These are phyloP conservation scores for Lipomyces sp. DNA, from an alignment of 805 yeast species.

Conservation along the genomic window DNA sequence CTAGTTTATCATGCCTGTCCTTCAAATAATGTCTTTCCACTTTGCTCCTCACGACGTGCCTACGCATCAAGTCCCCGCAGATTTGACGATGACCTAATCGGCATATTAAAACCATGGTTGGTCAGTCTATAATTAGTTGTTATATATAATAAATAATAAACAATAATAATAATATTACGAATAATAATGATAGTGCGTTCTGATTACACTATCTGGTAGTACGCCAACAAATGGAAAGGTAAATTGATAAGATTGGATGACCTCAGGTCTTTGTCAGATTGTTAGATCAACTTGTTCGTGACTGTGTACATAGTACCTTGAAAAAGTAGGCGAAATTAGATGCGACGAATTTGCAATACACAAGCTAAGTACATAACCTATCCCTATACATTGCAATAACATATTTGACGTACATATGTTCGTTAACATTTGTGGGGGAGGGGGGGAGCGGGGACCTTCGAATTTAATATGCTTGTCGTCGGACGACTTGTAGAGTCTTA, in stretches of 20 bases:
- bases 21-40: neutral
- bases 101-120: neutral
- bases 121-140: constrained; percentile 1
- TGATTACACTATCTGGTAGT: neutral
- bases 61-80: neutral
- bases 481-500: constrained; percentile 5
- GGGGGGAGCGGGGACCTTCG: no score
- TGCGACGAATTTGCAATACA: no score
- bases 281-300: no score
- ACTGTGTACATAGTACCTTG: no score
- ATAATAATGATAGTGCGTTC: neutral
- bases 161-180: neutral
- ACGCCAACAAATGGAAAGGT: neutral
- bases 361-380: no score
- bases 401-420: no score
- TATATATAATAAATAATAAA: no score
- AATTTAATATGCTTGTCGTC: neutral
- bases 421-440: no score
- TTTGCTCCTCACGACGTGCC: neutral
- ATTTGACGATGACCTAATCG: neutral
- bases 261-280: no score
- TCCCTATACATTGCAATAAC: no score
- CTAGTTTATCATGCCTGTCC: neutral
- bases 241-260: no score
- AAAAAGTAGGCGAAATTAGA: no score